A percentile compares a stretch with the other conserved stretches of the same genome.
phyloP scores from a whole-genome alignment of 768 basidiomycete species.

The Boletus sensibilis region DNA sequence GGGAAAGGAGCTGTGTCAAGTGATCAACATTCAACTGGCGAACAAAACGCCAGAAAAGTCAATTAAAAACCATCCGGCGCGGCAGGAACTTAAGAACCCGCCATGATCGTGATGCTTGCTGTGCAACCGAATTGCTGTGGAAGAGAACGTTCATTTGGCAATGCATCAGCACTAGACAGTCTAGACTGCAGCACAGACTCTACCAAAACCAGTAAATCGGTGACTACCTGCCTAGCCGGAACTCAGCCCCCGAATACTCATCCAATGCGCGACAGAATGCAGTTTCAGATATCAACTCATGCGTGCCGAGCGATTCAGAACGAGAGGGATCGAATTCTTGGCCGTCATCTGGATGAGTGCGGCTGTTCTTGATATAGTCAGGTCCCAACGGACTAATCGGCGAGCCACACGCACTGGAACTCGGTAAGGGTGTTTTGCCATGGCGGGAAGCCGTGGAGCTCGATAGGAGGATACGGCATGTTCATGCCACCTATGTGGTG shows the following conservation, averaged over 20 bases:
- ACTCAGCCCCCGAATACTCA: constrained; percentile 69
- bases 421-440: constrained; percentile 86
- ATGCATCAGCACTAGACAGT: neutral
- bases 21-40: neutral
- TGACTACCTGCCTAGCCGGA: constrained; percentile 70
- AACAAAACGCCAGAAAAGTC: neutral
- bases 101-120: neutral
- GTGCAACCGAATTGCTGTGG: neutral
- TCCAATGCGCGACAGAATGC: constrained; percentile 72
- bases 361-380: constrained; percentile 15
- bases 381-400: neutral
- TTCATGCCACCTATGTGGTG: constrained; percentile 50
- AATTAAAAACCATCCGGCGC: neutral
- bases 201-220: constrained; percentile 1
- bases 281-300: constrained; percentile 45
- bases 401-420: constrained; percentile 55
- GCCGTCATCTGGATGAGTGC: constrained; percentile 21
- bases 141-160: neutral
- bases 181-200: neutral
- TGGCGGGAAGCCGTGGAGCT: constrained; percentile 76
- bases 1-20: neutral
- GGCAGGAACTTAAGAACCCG: neutral
- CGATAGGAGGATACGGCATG: constrained; percentile 46
- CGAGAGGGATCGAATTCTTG: neutral
- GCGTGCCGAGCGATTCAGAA: neutral